Percentiles rank a stretch among this genome's conserved stretches.
phyloP scores from a whole-genome alignment of 139 green algal species.

The Spirogloea muscicola region DNA sequence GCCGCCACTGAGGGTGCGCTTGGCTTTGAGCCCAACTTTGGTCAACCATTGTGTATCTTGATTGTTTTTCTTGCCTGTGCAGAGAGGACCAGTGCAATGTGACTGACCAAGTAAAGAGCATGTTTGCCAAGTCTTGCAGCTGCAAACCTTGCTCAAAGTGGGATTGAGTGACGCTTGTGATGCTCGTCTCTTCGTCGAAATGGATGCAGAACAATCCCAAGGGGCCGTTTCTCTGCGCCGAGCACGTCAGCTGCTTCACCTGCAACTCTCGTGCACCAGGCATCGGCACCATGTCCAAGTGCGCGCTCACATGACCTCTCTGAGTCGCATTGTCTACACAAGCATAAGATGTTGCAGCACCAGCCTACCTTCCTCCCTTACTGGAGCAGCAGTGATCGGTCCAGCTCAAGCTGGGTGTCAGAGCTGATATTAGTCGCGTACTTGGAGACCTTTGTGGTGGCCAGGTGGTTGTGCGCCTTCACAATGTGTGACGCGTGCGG shows the following conservation, averaged over 20 bases:
- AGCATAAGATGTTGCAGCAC: neutral
- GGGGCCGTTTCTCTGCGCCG: conserved; percentile 23
- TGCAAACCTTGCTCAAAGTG: neutral
- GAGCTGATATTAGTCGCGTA: neutral
- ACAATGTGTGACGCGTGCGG: conserved; percentile 40
- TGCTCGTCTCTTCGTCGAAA: neutral
- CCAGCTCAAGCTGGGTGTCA: neutral
- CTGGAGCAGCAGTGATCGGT: neutral
- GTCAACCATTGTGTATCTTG: neutral
- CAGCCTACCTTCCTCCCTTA: neutral
- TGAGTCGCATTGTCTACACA: neutral
- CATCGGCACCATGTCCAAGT: conserved; percentile 26
- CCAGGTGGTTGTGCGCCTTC: conserved; percentile 29
- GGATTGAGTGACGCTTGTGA: neutral
- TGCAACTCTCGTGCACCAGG: conserved; percentile 26
- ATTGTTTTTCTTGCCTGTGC: neutral
- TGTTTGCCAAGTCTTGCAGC: neutral
- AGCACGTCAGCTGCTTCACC: conserved; percentile 13
- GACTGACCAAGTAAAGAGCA: neutral
- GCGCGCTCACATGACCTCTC: neutral
- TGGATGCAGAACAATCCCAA: conserved; percentile 2
- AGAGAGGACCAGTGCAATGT: neutral
- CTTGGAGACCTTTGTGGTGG: neutral
- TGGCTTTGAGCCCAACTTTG: neutral
- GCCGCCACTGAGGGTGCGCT: conserved; percentile 5